Base-by-base conservation (phyloP, 768 basidiomycete species). In the Fistulinella prunicolor region DNA sequence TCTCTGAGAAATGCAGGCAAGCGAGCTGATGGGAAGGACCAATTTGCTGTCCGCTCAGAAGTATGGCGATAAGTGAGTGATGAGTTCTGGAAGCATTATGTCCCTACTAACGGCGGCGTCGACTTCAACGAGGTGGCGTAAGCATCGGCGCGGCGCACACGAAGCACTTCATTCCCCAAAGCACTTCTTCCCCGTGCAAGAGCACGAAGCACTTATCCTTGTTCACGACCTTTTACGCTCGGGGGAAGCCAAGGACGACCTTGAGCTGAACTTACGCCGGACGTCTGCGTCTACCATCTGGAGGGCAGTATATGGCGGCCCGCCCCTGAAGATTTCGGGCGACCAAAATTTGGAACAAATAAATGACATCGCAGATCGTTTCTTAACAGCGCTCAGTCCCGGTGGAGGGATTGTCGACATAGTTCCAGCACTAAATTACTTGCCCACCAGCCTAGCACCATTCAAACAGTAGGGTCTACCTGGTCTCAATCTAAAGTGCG, bases 1-100 rank as follows among this genome's bases (percentile, higher is more conserved):
- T 42, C 9, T n/a, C n/a, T n/a, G n/a, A 29, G 10, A 10, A 3
- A 21, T 35, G 22, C 16, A 49, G 50, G 51, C n/a, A 36, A 43
- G 42, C 19, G 47, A 52, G 14, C 7, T 49, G 22, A 52, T 49
- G 50, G 42, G 13, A 28, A 48, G 42, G 20, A 40, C 46, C 1
- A 44, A 49, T 20, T 9, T 49, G 2, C 26, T 51, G 19, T 43
- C 46, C 19, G 36, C 50, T 10, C 50, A 51, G 9, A 43, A 43
- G 30, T 48, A 51, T 26, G 50, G 50, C 4, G 24, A 52, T 8
- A 52, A 49, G 51, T 52, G 32, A 38, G 50, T 41, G 17, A n/a
- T 19, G n/a, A 12, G 16, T n/a, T 16, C 32, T 16, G 8, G 26
- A 28, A 28, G 26, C 26, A 28, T 28, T 28, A 6, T 28, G 26